Evolutionary conservation across 441 rosid genomes (phyloP).

Genomic region (Corymbia citriodora): DNA sequence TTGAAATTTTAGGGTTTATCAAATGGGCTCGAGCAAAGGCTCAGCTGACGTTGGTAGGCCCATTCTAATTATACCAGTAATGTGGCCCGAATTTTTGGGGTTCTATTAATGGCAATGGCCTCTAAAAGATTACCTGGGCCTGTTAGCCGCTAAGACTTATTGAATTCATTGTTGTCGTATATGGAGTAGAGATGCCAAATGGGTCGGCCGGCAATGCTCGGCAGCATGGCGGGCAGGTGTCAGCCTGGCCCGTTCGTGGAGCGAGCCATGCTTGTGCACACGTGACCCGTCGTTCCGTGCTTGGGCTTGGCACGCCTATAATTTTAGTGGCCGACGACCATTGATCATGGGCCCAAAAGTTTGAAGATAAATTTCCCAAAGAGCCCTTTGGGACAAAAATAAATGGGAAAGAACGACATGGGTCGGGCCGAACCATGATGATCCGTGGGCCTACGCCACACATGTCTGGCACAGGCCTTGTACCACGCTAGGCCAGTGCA

Average conservation of each 20-base stretch:
- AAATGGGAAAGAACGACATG: background rate
- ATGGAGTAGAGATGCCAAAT: background rate
- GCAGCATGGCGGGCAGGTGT: accelerated
- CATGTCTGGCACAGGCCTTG: background rate
- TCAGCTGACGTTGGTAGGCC: background rate
- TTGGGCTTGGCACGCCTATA: background rate
- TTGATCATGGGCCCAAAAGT: background rate
- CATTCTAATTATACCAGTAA: background rate
- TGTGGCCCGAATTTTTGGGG: background rate
- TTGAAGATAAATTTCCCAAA: background rate
- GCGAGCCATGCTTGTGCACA: background rate
- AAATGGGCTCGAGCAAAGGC: background rate
- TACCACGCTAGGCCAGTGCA: background rate
- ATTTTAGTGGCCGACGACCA: background rate
- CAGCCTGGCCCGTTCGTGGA: background rate
- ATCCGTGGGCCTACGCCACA: background rate
- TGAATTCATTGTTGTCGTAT: background rate
- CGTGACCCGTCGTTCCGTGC: background rate
- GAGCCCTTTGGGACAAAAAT: background rate
- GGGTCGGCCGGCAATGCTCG: background rate
- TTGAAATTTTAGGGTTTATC: background rate
- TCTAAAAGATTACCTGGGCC: background rate
- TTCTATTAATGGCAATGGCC: background rate
- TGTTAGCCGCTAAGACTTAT: background rate
- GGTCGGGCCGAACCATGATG: background rate